Evolutionary conservation across 2,329 filamentous ascomycete species (phyloP).

Genomic region (Helotiales sp.): DNA sequence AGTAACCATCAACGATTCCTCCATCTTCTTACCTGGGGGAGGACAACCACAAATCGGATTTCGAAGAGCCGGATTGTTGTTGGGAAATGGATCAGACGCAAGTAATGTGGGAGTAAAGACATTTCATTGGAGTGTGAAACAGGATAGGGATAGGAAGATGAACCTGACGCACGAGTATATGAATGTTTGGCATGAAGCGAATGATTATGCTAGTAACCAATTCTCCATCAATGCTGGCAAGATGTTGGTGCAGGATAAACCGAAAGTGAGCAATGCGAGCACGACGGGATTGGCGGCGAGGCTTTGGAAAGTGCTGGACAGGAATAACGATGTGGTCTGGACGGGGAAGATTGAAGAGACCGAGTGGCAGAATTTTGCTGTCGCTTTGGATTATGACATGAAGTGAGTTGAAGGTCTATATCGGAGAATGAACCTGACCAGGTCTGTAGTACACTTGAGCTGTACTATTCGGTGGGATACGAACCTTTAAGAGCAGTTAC

Average conservation of each 20-base stretch:
- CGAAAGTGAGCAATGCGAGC: conserved; percentile 44
- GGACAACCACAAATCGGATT: conserved; percentile 55
- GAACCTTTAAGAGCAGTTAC: conserved; percentile 48
- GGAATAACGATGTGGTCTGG: conserved; percentile 45
- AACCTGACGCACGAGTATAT: conserved; percentile 64
- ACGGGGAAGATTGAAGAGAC: conserved; percentile 37
- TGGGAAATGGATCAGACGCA: conserved; percentile 50
- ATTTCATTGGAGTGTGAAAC: conserved; percentile 58
- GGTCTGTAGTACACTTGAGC: conserved; percentile 48
- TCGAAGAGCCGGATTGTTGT: conserved; percentile 54
- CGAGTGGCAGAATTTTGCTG: conserved; percentile 61
- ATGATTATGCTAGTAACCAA: conserved; percentile 50
- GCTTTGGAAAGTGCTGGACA: conserved; percentile 19
- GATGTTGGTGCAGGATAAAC: conserved; percentile 43
- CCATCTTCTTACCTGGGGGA: conserved; percentile 54
- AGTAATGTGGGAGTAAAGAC: conserved; percentile 56
- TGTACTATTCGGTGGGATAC: conserved; percentile 54
- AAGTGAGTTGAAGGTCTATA: conserved; percentile 42
- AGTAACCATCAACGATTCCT: conserved; percentile 43
- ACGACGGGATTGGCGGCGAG: conserved; percentile 20
- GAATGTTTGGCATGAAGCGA: conserved; percentile 51
- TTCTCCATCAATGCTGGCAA: conserved; percentile 56
- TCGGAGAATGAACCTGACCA: background rate
- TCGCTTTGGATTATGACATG: conserved; percentile 55
- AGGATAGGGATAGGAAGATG: conserved; percentile 50